A percentile compares a stretch with the other conserved stretches of the same genome.
Conservation (phyloP, 441 rosid genomes). For the Croton setiger region DNA sequence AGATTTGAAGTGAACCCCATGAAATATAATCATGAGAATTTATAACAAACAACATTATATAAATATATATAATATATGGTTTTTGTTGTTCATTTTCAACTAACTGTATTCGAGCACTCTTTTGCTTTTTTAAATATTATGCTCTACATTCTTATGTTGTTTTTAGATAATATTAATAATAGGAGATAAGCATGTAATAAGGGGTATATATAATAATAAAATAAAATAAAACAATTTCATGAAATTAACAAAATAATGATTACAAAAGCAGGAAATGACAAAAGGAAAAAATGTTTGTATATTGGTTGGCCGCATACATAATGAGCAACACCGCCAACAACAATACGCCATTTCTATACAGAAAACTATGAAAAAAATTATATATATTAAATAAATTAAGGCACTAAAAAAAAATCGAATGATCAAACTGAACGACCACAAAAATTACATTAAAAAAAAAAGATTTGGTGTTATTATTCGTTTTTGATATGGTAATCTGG, state of each 20-base stretch:
- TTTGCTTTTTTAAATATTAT: neutral
- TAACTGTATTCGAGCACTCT: neutral
- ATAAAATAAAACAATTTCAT: neutral
- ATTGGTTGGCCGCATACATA: neutral
- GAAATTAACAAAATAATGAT: conserved; percentile 7
- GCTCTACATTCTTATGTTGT: no score
- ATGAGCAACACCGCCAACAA: neutral
- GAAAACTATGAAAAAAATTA: no score
- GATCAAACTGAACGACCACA: neutral
- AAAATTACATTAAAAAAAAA: neutral
- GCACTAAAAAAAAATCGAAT: no score
- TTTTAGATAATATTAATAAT: no score
- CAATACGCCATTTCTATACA: no score
- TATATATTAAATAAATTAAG: no score
- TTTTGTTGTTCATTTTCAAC: no score
- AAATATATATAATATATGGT: no score
- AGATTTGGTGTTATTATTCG: conserved; percentile 12
- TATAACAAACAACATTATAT: no score
- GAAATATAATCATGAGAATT: no score
- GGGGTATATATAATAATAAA: neutral
- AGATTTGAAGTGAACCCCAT: no score
- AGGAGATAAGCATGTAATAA: neutral
- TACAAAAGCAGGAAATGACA: neutral
- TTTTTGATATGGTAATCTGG: conserved; percentile 15
- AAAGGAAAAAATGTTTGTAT: neutral